phyloP scores from a whole-genome alignment of 768 basidiomycete species.

The Aureoboletus auriporus region DNA sequence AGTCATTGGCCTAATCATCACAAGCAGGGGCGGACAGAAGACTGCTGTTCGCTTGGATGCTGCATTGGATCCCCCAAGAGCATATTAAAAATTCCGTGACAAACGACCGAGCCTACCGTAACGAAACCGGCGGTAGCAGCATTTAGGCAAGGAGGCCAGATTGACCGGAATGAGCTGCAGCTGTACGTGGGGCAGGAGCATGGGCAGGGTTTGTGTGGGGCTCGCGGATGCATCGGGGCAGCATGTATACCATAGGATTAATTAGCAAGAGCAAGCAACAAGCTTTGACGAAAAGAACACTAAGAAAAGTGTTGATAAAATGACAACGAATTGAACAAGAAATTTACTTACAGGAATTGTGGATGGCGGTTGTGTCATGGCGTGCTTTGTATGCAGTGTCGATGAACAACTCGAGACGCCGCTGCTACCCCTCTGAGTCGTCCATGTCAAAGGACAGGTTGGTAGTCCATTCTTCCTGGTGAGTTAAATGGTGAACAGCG shows the following conservation, averaged over 20 bases:
- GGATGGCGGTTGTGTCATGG: no score
- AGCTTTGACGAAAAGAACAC: slow-evolving; percentile 62
- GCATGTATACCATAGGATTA: no score
- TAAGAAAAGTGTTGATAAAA: slow-evolving; percentile 22
- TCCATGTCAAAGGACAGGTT: no score
- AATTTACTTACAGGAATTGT: no score
- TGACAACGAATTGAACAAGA: background rate
- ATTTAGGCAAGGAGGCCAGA: slow-evolving; percentile 84
- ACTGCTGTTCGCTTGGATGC: slow-evolving; percentile 44
- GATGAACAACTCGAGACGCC: no score
- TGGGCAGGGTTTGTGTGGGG: slow-evolving; percentile 41
- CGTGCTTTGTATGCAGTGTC: no score
- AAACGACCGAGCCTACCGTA: slow-evolving; percentile 81
- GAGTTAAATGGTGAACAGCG: no score
- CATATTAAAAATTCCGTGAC: slow-evolving; percentile 88
- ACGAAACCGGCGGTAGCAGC: slow-evolving; percentile 89
- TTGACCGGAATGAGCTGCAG: slow-evolving; percentile 38
- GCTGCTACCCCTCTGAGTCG: no score
- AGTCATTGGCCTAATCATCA: slow-evolving; percentile 82
- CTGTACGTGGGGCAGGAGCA: slow-evolving; percentile 38
- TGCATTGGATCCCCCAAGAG: slow-evolving; percentile 65
- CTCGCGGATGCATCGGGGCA: no score
- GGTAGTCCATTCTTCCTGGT: no score
- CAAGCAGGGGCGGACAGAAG: slow-evolving; percentile 46
- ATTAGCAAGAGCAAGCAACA: no score